Conservation (phyloP, 139 green algal species). For the Auxenochlorella protothecoides region DNA sequence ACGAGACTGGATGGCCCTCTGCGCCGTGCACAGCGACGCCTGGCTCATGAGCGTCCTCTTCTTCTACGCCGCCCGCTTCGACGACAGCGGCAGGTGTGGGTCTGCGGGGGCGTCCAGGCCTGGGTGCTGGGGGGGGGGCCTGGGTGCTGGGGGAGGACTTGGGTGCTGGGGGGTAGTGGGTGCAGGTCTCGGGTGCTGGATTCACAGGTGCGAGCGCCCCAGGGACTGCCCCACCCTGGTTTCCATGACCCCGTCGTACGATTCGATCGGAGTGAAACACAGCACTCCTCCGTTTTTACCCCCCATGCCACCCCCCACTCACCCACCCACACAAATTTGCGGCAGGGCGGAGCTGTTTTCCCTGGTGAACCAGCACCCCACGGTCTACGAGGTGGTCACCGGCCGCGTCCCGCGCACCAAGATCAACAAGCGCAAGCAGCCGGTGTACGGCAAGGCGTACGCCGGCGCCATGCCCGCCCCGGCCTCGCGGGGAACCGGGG, state of each 20-base stretch:
- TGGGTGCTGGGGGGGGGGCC: no score
- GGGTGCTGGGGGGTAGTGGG: no score
- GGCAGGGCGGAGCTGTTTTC: slow-evolving; percentile 70
- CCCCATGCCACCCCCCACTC: no score
- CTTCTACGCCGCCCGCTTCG: slow-evolving; percentile 90
- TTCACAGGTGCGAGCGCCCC: no score
- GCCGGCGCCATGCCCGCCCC: not conserved
- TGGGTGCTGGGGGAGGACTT: no score
- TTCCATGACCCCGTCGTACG: no score
- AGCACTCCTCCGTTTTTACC: no score
- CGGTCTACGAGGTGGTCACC: slow-evolving; percentile 75
- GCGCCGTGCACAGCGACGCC: slow-evolving; percentile 91
- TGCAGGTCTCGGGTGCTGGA: no score
- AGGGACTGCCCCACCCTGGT: no score
- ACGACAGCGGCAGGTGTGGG: slow-evolving; percentile 54
- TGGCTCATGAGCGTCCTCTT: slow-evolving; percentile 93
- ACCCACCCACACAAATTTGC: not conserved
- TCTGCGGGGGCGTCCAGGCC: not conserved
- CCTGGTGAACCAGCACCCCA: slow-evolving; percentile 78
- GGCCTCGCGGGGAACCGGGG: no score
- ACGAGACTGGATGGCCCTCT: slow-evolving; percentile 91
- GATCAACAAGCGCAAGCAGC: slow-evolving; percentile 11
- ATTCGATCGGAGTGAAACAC: no score
- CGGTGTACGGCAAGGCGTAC: not conserved
- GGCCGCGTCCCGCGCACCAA: slow-evolving; percentile 36